Conservation (phyloP, 1,139 yeast species). For the Pichia sp. region DNA sequence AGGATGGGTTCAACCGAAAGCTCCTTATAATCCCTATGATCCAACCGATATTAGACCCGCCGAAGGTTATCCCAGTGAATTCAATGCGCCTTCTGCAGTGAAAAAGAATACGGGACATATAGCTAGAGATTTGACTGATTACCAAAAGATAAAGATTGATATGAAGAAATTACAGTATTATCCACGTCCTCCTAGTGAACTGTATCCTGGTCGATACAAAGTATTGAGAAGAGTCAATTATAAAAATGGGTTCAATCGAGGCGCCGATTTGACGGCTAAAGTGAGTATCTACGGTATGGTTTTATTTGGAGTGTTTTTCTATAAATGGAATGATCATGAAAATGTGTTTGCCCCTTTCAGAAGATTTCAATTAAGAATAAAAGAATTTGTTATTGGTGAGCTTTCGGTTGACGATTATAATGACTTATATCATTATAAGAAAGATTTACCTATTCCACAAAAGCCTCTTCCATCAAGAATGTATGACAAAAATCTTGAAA, state of each 20-base stretch:
- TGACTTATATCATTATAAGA: conserved; percentile 39
- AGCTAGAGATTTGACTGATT: conserved; percentile 64
- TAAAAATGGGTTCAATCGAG: conserved; percentile 46
- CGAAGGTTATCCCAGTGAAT: conserved; percentile 81
- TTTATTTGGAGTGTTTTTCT: conserved; percentile 58
- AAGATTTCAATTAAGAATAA: conserved; percentile 46
- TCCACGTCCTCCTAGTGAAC: conserved; percentile 66
- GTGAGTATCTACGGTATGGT: conserved; percentile 38
- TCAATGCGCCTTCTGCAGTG: conserved; percentile 44
- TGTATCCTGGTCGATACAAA: conserved; percentile 75
- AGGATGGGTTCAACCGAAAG: conserved; percentile 77
- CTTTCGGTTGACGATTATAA: conserved; percentile 52
- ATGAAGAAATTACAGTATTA: conserved; percentile 69
- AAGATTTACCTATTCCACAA: conserved; percentile 24
- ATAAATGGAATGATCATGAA: conserved; percentile 79
- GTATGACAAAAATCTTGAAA: conserved; percentile 36
- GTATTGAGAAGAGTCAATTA: conserved; percentile 56
- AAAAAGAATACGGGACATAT: conserved; percentile 48
- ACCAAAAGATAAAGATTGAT: conserved; percentile 60
- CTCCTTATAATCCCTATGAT: conserved; percentile 82
- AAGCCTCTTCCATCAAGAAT: conserved; percentile 23
- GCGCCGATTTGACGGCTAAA: conserved; percentile 43
- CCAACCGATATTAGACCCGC: conserved; percentile 72
- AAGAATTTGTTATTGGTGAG: conserved; percentile 44
- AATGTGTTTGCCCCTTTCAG: conserved; percentile 66